phyloP scores from a whole-genome alignment of 305 asterid species.

The Andrographis paniculata region DNA sequence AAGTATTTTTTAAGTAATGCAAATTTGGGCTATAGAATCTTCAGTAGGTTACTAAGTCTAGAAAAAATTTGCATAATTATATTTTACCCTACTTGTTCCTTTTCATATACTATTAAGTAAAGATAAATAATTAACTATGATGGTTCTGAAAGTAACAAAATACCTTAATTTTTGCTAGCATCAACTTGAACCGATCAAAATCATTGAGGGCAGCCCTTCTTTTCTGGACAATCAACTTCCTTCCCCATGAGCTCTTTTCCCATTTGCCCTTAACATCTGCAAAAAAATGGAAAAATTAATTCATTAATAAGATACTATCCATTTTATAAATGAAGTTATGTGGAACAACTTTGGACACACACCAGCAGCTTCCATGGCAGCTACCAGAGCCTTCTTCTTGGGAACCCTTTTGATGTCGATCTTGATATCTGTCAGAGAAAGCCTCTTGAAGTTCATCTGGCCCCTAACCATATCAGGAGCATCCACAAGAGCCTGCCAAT shows the following conservation, averaged over 20 bases:
- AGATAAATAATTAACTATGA: no score
- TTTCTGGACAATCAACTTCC: conserved; percentile 72
- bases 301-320: background rate
- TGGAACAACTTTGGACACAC: conserved; percentile 16
- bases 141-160: no score
- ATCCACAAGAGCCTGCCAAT: conserved; percentile 62
- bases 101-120: no score
- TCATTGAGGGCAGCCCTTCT: conserved; percentile 60
- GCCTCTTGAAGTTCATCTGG: conserved; percentile 79
- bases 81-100: no score
- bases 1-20: no score
- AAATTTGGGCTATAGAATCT: no score
- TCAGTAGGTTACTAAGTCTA: no score
- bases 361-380: conserved; percentile 85
- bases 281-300: background rate
- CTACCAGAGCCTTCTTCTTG: conserved; percentile 57
- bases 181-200: conserved; percentile 62
- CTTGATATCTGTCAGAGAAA: conserved; percentile 65
- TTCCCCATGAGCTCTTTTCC: conserved; percentile 82
- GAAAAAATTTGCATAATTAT: no score
- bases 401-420: conserved; percentile 71
- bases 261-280: conserved; percentile 75
- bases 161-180: conserved; percentile 76
- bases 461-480: conserved; percentile 67
- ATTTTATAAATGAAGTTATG: background rate